Evolutionary conservation across 1,284 basidiomycete species (phyloP).

Genomic region (Leccinum holopus): DNA sequence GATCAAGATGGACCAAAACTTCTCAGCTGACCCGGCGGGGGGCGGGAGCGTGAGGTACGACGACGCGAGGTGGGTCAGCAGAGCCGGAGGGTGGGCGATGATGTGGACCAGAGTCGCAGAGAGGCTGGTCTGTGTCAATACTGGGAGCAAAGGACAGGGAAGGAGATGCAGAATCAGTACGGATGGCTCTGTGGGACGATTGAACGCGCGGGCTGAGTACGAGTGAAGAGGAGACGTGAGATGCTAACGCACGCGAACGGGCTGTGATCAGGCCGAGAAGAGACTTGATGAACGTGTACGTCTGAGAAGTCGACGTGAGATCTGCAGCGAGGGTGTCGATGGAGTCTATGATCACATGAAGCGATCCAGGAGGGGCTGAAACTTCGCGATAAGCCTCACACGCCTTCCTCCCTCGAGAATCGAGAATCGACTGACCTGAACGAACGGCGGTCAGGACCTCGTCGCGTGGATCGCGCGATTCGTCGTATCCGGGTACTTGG

Average conservation of each 20-base stretch:
- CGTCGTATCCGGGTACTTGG: constrained; percentile 55
- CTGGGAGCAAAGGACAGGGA: constrained; percentile 50
- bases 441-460: constrained; percentile 47
- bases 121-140: constrained; percentile 62
- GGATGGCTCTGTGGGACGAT: constrained; percentile 51
- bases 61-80: constrained; percentile 62
- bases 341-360: constrained; percentile 66
- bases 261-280: constrained; percentile 44
- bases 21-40: constrained; percentile 54
- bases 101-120: constrained; percentile 66
- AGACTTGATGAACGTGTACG: constrained; percentile 50
- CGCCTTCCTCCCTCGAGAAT: background rate
- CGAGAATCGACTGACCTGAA: constrained; percentile 39
- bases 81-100: constrained; percentile 61
- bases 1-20: constrained; percentile 74
- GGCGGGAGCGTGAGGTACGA: constrained; percentile 71
- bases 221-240: constrained; percentile 2
- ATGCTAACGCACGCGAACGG: constrained; percentile 45
- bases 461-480: constrained; percentile 33
- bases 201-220: constrained; percentile 3
- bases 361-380: constrained; percentile 41
- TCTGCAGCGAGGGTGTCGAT: constrained; percentile 61
- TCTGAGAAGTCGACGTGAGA: constrained; percentile 50
- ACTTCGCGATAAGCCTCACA: constrained; percentile 12
- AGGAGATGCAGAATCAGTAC: constrained; percentile 66